Evolutionary conservation across 1,284 basidiomycete species (phyloP), one percentile per base, ranked within the genome.

Genomic region (Ceratobasidium papillatum): DNA sequence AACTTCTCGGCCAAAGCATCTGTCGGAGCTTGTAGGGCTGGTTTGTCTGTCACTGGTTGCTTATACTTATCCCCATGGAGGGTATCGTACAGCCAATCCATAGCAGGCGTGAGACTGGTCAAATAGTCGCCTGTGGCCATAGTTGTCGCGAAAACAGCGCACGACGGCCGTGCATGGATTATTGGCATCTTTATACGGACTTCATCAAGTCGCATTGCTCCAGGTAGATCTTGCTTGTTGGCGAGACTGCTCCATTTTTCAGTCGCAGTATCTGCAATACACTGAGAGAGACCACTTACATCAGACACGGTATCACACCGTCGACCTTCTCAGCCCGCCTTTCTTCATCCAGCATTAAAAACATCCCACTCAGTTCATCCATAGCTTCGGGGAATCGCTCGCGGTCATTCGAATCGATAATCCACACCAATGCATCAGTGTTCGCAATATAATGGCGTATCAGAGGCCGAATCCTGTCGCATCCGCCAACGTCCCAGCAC

Each of bases 401-500:
- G 7, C 66, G 51, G 38, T 69, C 66, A 38, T 58, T 69, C 5
- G 66, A 69, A 32, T 69, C 66, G 11, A 69, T 7, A 1, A 69
- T 58, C 52, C 52, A 69, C 12, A 69, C 38, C 12, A 69, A 25
- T 11, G 52, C 66, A 1, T 69, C 66, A 25, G 66, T 69, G 1
- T 32, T 49, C 12, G n/a, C 51, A 2, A 38, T 45, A 45, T 69
- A 69, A 45, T 69, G 66, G 4, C 66, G 51, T 7, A 69, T 17
- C 2, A 69, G 25, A 11, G 66, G 66, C 2, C 66, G 51, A 27
- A 69, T 69, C 52, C 58, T 69, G 52, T 69, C 66, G 27, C 66
- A 69, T 12, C 66, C 66, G 11, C 66, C 66, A 19, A 69, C 66
- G 22, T 69, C 66, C 66, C 66, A 69, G 41, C 66, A 69, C 12